A percentile compares a stretch with the other conserved stretches of the same genome.
Conservation (phyloP, 768 basidiomycete species). For the Tylopilus rubrobrunneus region DNA sequence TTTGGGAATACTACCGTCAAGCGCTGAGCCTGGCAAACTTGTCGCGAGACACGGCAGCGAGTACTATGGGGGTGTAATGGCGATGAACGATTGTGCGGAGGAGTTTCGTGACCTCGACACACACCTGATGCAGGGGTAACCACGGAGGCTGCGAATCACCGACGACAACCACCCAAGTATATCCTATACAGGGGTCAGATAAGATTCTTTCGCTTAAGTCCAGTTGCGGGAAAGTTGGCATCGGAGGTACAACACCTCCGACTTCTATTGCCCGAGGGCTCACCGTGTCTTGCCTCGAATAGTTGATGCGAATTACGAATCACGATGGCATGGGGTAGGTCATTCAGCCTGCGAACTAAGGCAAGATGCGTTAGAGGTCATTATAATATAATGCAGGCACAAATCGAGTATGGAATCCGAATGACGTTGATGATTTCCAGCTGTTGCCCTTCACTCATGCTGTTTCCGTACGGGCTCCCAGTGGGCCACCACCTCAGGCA, state of each 20-base stretch:
- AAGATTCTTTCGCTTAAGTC: constrained; percentile 10
- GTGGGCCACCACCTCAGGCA: too few species aligned
- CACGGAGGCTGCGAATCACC: constrained; percentile 20
- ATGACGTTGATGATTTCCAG: background rate
- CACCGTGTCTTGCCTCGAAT: background rate
- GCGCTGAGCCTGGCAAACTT: background rate
- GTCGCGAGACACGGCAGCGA: background rate
- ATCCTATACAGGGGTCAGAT: background rate
- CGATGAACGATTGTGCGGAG: background rate
- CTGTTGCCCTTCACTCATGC: too few species aligned
- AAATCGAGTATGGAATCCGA: background rate
- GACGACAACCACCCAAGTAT: constrained; percentile 9
- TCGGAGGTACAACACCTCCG: constrained; percentile 24
- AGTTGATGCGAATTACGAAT: background rate
- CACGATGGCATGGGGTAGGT: background rate
- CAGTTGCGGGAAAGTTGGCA: background rate
- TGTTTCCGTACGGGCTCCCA: too few species aligned
- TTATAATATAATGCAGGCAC: background rate
- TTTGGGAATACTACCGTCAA: constrained; percentile 1
- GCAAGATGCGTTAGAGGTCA: background rate
- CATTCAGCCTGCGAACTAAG: background rate
- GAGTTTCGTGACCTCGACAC: background rate
- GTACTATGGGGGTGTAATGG: background rate
- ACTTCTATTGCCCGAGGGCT: constrained; percentile 18
- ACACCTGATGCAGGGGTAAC: constrained; percentile 9